phyloP scores from a whole-genome alignment of 306 rosid species.

The Castanea crenata region DNA sequence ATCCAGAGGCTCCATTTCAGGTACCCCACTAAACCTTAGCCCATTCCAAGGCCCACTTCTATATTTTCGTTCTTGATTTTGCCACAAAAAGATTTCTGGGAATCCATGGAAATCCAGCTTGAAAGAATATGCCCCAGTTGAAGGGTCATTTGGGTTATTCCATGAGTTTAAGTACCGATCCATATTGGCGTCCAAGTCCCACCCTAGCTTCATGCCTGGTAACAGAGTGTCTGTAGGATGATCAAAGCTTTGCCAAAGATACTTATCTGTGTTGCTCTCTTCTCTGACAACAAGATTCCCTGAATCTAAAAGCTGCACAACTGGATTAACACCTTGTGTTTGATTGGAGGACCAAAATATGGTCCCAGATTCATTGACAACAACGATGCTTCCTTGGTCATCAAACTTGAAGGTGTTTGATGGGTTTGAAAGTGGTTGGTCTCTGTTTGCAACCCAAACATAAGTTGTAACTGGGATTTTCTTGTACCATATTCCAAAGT shows the following conservation, averaged over 20 bases:
- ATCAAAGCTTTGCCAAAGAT: conserved; percentile 78
- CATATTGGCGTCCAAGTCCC: conserved; percentile 38
- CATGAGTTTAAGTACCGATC: conserved; percentile 57
- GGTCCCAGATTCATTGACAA: conserved; percentile 19
- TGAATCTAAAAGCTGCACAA: conserved; percentile 49
- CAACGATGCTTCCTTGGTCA: conserved; percentile 35
- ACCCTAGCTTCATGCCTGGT: conserved; percentile 71
- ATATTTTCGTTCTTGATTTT: neutral
- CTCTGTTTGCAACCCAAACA: conserved; percentile 87
- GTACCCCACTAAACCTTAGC: conserved; percentile 63
- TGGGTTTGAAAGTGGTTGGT: conserved; percentile 47
- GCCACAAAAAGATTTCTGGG: conserved; percentile 48
- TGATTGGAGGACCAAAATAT: conserved; percentile 48
- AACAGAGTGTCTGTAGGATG: conserved; percentile 61
- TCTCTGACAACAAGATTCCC: conserved; percentile 59
- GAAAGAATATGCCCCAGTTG: conserved; percentile 47
- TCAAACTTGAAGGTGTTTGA: conserved; percentile 35
- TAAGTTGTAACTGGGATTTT: conserved; percentile 15
- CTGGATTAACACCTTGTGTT: conserved; percentile 24
- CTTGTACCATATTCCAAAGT: conserved; percentile 69
- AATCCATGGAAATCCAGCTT: conserved; percentile 46
- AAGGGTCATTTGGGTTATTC: conserved; percentile 47
- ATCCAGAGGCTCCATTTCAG: conserved; percentile 43
- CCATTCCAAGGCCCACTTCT: conserved; percentile 93
- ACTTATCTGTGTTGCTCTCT: conserved; percentile 15